Base-by-base conservation (phyloP, 2,329 filamentous ascomycete species). In the Emydomyces testavorans region DNA sequence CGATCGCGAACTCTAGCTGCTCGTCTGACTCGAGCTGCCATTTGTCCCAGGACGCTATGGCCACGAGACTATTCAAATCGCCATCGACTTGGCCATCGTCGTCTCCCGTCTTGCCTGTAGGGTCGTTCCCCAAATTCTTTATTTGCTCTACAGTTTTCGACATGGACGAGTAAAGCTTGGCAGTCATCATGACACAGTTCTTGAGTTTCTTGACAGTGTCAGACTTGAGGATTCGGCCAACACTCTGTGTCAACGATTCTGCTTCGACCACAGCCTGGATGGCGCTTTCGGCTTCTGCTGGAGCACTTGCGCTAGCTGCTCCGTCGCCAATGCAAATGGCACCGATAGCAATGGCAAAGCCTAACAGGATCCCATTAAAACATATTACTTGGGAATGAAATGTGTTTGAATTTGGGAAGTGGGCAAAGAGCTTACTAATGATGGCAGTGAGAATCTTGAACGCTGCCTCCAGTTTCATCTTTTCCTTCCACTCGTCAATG, bases 11-110 rank as follows among this genome's bases (percentile, higher is more conserved):
- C 11, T 29, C n/a, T 13, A 47, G 18, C 26, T 47, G 44, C 6
- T 38, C 34, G n/a, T 47, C 44, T 7, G 44, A 40, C 20, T 47
- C 44, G 4, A 47, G 44, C 16, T 11, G 5, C 44, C 44, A 47
- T 16, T 39, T 38, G 10, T 47, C 36, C 44, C 44, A 47, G 3
- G 32, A 26, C 4, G 34, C 36, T 18, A 47, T 5, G 20, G 34
- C 10, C 13, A 24, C 36, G 20, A 47, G 38, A 10, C 5, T n/a
- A 4, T 18, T 20, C 10, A 20, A 6, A 28, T 40, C 44, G 4
- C 20, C 44, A 21, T 47, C 44, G 8, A 18, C 36, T 11, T 38
- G 16, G 5, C 36, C 11, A 18, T 10, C 21, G 36, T 20, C 16
- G 18, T 6, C 6, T 5, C 8, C 8, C 8, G 8, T 21, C n/a